A percentile compares a stretch with the other conserved stretches of the same genome.
These are phyloP conservation scores for Geranomyces michiganensis DNA, from an alignment of 192 early-diverging fungal genomes.

Conservation along the genomic window DNA sequence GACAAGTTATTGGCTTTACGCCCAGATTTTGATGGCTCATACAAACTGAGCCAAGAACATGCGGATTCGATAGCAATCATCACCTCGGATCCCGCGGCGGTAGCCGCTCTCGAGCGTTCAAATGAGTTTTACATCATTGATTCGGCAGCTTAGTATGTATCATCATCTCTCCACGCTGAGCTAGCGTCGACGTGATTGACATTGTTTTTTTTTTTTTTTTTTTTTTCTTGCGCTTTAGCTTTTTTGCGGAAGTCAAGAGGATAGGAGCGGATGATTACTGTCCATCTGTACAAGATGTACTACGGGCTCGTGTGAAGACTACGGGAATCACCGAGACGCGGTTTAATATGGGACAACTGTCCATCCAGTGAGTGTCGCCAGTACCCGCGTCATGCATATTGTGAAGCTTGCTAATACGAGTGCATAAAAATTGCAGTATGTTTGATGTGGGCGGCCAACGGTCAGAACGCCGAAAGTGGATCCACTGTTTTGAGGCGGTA, in stretches of 20 bases:
- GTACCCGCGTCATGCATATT: not conserved
- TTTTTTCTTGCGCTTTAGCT: slow-evolving; percentile 5
- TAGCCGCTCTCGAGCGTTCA: slow-evolving; percentile 67
- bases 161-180: too few relatives aligned
- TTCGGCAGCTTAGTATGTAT: slow-evolving; percentile 82
- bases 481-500: slow-evolving; percentile 83
- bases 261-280: slow-evolving; percentile 52
- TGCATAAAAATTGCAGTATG: slow-evolving; percentile 59
- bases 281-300: slow-evolving; percentile 66
- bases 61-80: slow-evolving; percentile 32
- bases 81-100: slow-evolving; percentile 72
- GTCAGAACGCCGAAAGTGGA: slow-evolving; percentile 85
- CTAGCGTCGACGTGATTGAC: not conserved
- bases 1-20: slow-evolving; percentile 12
- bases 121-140: slow-evolving; percentile 91
- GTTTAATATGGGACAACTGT: slow-evolving; percentile 57
- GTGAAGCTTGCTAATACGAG: not conserved
- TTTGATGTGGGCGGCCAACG: slow-evolving; percentile 88
- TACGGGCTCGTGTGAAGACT: slow-evolving; percentile 71
- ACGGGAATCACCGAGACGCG: slow-evolving; percentile 64
- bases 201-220: not conserved
- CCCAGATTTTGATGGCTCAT: slow-evolving; percentile 16
- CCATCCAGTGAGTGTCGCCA: slow-evolving; percentile 39
- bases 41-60: slow-evolving; percentile 14
- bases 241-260: slow-evolving; percentile 46